Base-by-base conservation (phyloP, 1,284 basidiomycete species). In the Leccinum cinnamomeum region DNA sequence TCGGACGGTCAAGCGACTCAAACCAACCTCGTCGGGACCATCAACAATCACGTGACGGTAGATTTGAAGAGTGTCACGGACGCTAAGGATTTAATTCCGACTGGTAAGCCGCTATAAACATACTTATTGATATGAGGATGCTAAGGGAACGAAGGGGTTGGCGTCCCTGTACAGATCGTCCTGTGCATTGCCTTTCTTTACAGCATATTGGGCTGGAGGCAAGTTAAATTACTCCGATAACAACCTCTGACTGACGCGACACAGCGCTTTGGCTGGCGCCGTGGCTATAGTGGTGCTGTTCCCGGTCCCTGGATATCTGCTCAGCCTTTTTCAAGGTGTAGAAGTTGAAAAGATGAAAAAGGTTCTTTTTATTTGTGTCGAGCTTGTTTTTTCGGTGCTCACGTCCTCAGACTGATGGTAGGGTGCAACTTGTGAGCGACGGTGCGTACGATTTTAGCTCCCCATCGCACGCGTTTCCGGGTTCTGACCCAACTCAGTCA, bases 31-130 rank as follows among this genome's bases (percentile, higher is more conserved):
- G 35, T 57, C 5, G 85, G 86, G 2, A 84, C 82, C 67, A 84
- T 89, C 67, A 88, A 88, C 66, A 88, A 87, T 56, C 70, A 83
- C 30, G 74, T 82, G 33, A 82, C 82, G 2, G 80, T 79, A 5
- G 83, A 85, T 68, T 62, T 85, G 59, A 72, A 65, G n/a, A 84
- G 82, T 62, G 78, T 84, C 55, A 73, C 73, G 3, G 78, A 78
- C 25, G 77, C 76, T 8, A 75, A 78, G 46, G 81, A 84, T 65
- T 80, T 82, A 61, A 57, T 81, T 20, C 59, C 77, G 6, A 68
- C 78, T 23, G 57, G 70, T 76, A 53, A 56, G 69, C 53, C n/a
- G 11, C 7, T 16, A 44, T 6, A 55, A 6, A 30, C 1, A 18
- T 30, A 10, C 1, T 25, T 33, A 16, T 41, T 11, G 6, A 58